Conservation (phyloP, 805 yeast genomes). For the Metschnikowia lunata region DNA sequence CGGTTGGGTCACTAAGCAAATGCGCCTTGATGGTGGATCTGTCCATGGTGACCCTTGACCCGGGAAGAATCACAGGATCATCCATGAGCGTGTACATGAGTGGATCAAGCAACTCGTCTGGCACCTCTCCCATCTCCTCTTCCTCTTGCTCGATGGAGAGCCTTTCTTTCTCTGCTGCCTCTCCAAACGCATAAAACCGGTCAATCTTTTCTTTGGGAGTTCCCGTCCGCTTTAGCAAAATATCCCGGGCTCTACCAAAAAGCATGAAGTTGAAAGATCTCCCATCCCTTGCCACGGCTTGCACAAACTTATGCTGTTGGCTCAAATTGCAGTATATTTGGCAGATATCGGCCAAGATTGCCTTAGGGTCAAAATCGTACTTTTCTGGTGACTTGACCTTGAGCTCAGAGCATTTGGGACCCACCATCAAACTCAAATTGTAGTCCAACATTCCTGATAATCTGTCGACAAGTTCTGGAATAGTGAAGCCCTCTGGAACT, state of each 20-base stretch:
- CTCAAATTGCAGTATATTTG: constrained; percentile 74
- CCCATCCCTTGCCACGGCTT: constrained; percentile 86
- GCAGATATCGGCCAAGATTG: constrained; percentile 61
- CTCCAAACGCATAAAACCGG: constrained; percentile 52
- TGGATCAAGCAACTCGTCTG: constrained; percentile 96
- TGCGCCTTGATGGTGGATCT: constrained; percentile 91
- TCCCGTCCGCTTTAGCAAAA: constrained; percentile 55
- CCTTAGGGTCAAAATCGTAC: constrained; percentile 78
- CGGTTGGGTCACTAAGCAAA: constrained; percentile 89
- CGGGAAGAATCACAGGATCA: constrained; percentile 92
- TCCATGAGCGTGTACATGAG: constrained; percentile 93
- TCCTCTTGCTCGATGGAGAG: constrained; percentile 75
- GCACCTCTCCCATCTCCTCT: constrained; percentile 83
- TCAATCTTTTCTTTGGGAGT: constrained; percentile 46
- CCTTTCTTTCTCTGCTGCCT: constrained; percentile 58
- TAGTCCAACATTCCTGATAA: constrained; percentile 94
- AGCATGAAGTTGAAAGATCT: constrained; percentile 72
- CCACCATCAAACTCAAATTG: constrained; percentile 87
- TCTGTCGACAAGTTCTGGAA: constrained; percentile 88
- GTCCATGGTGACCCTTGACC: constrained; percentile 81
- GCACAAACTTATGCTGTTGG: constrained; percentile 57
- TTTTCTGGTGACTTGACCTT: constrained; percentile 81
- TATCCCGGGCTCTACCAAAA: constrained; percentile 66
- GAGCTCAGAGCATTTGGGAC: constrained; percentile 87
- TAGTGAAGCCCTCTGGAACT: constrained; percentile 80